phyloP scores from a whole-genome alignment of 2,329 filamentous ascomycete species.

The Orbilia blumenaviensis region DNA sequence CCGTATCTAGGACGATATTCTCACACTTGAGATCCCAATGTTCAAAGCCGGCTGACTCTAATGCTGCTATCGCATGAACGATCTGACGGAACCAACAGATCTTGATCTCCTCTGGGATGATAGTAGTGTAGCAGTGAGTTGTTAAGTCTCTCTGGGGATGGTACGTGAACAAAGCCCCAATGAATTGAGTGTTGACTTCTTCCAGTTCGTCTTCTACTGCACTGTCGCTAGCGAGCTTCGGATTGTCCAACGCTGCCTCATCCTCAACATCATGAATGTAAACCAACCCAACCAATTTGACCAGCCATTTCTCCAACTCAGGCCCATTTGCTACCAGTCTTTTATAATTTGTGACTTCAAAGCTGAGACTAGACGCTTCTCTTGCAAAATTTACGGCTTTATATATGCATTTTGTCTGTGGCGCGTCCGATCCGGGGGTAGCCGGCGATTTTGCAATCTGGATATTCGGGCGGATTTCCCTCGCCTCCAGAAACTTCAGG shows the following conservation, averaged over 20 bases:
- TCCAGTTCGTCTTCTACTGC: constrained; percentile 33
- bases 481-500: constrained; percentile 41
- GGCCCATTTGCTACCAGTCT: constrained; percentile 39
- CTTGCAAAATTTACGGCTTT: constrained; percentile 45
- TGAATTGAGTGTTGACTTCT: constrained; percentile 38
- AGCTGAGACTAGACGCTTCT: constrained; percentile 40
- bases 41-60: constrained; percentile 45
- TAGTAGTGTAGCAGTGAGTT: constrained; percentile 23
- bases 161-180: constrained; percentile 42
- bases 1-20: constrained; percentile 48
- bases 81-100: constrained; percentile 44
- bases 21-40: constrained; percentile 53
- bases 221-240: neutral
- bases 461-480: constrained; percentile 48
- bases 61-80: constrained; percentile 36
- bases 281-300: constrained; percentile 39
- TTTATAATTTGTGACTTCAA: constrained; percentile 52
- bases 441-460: constrained; percentile 38
- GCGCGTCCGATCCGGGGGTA: neutral
- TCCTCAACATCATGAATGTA: constrained; percentile 39
- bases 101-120: constrained; percentile 43
- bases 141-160: constrained; percentile 42
- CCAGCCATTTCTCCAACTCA: constrained; percentile 34
- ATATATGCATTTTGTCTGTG: constrained; percentile 41
- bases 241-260: neutral